Base-by-base conservation (phyloP, 75 land plant species). In the Selaginella moellendorffii region DNA sequence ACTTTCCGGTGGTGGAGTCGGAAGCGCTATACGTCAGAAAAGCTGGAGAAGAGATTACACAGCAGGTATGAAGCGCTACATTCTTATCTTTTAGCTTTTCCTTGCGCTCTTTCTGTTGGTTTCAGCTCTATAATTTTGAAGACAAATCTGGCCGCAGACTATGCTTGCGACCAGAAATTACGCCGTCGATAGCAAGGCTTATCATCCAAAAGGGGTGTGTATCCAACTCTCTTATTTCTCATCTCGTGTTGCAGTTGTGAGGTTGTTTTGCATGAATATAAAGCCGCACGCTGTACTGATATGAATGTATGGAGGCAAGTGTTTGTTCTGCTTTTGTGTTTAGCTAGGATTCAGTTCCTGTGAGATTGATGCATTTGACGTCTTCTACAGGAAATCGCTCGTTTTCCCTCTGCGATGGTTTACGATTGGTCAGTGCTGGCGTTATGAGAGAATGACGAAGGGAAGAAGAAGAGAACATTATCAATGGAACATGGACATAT, bases 401-500 rank as follows among this genome's bases (percentile, higher is more conserved):
- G 66, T 88, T 12, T 82, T 81, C 24, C 97, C 97, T 23, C 65
- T 92, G 59, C 88, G 88, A 70, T 92, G 97, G 97, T 92, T 83
- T 74, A 77, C 96, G 22, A 78, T 92, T 29, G 97, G 97, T 59
- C 97, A 92, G 36, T 92, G 97, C 54, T 92, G 97, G 97, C 96
- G 97, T 12, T 92, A 92, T 79, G 97, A 92, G 72, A 71, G 97
- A 66, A 92, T 79, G 80, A 85, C 97, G 17, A 81, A 93, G 65
- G 97, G 97, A 54, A 68, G 97, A 25, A 78, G 97, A 8, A 78
- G 95, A 24, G 97, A 92, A 72, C 97, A 92, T 68, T 92, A 92
- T 62, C 97, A 92, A 56, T 92, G 97, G 97, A 92, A 92, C 67
- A 92, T 92, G 97, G 97, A 88, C 70, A 85, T 92, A 31, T 71